Percentiles rank a stretch among this genome's conserved stretches.
Evolutionary conservation across 768 basidiomycete species (phyloP).

Genomic region (Paxillus rubicundulus): DNA sequence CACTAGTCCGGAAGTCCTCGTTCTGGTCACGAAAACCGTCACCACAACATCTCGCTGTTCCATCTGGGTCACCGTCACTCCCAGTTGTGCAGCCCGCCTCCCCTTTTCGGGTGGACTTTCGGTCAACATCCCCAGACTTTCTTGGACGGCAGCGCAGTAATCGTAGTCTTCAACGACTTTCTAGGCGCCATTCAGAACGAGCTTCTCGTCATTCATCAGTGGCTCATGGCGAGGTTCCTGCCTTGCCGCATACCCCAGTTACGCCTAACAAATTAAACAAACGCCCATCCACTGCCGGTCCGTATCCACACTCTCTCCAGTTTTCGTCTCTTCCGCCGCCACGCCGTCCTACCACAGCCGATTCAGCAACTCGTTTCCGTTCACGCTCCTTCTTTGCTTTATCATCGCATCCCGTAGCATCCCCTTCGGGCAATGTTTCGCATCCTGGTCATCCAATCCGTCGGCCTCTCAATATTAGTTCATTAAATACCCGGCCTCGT

Average conservation of each 20-base stretch:
- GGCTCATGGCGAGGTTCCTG: slow-evolving; percentile 8
- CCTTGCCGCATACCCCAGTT: slow-evolving; percentile 10
- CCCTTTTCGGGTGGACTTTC: slow-evolving; percentile 40
- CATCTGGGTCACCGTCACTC: slow-evolving; percentile 34
- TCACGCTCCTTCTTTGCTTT: slow-evolving; percentile 26
- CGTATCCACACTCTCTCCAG: slow-evolving; percentile 13
- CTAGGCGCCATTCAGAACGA: slow-evolving; percentile 45
- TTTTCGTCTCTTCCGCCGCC: slow-evolving; percentile 14
- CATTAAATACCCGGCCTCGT: slow-evolving; percentile 42
- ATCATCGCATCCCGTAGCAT: slow-evolving; percentile 17
- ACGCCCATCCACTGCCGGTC: slow-evolving; percentile 19
- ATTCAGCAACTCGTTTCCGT: slow-evolving; percentile 33
- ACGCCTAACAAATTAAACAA: slow-evolving; percentile 5
- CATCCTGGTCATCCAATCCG: slow-evolving; percentile 2
- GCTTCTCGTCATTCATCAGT: slow-evolving; percentile 10
- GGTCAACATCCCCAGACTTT: slow-evolving; percentile 11
- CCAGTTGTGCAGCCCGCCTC: slow-evolving; percentile 42
- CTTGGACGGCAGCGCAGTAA: slow-evolving; percentile 18
- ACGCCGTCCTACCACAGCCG: slow-evolving; percentile 44
- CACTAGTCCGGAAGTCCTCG: slow-evolving; percentile 56
- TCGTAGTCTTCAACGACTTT: slow-evolving; percentile 32
- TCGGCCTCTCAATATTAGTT: slow-evolving; percentile 21
- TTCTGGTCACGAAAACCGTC: slow-evolving; percentile 61
- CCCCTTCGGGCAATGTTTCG: slow-evolving; percentile 9
- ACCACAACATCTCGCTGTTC: slow-evolving; percentile 27